Evolutionary conservation across 352 stramenopile genomes (phyloP), one percentile per base, ranked within the genome.

Genomic region (Globisporangium emineosum): DNA sequence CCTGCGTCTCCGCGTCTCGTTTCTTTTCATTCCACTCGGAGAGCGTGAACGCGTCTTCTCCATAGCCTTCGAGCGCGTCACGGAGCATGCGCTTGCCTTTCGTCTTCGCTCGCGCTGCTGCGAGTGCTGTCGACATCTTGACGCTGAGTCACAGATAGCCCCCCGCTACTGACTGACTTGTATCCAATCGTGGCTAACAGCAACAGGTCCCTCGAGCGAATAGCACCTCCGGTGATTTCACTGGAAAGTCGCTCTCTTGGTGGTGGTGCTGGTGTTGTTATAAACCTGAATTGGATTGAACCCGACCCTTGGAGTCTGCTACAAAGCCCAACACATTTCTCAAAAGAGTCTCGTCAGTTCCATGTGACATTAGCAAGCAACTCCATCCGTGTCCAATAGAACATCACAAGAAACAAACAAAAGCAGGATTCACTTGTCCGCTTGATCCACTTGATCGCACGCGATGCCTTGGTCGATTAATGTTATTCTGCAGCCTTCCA

Each of bases 1-100:
- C 78, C 8, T 76, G 64, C 3, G 59, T 30, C 8, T 64, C 64
- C 2, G 78, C 76, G 8, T 37, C 54, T n/a, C 66, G 79, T 63
- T 86, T 88, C 59, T 73, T 70, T 9, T 64, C 69, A 60, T 86
- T 89, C 78, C 80, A 89, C 51, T 81, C 73, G 2, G 69, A 72
- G 13, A 89, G 64, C 56, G 78, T 76, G 8, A 75, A 72, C 30
- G 76, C 75, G 35, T 85, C 72, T 12, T 85, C 72, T 2, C 77
- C 79, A 19, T 83, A 82, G 9, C 67, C 75, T 17, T 85, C 75
- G 5, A 91, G 66, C 5, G 82, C 77, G 23, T 90, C 75, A 5
- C 72, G 71, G 7, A 93, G 70, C 72, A 90, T 83, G 21, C 73
- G 76, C 66, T 89, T 90, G 42, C 81, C 81, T 37, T 80, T 78